Conservation (phyloP, 176 grass and related monocot species). For the Paspalum vaginatum region DNA sequence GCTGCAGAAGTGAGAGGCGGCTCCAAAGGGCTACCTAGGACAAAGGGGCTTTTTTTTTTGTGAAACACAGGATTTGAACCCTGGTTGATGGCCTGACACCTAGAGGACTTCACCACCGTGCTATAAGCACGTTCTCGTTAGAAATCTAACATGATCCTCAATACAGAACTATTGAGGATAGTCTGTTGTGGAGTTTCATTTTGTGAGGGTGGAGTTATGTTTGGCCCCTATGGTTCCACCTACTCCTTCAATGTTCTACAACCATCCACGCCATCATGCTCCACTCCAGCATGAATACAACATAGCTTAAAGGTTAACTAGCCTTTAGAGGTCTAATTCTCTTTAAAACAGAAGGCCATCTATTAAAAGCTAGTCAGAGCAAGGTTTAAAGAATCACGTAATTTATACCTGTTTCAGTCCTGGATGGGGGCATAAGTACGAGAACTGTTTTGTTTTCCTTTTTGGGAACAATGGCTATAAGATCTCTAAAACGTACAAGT, state of each 20-base stretch:
- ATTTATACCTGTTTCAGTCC: not conserved
- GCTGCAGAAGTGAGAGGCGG: too few species aligned
- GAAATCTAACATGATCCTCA: too few species aligned
- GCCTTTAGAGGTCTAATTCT: not conserved
- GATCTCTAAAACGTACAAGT: not conserved
- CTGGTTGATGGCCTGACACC: too few species aligned
- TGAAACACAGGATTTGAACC: too few species aligned
- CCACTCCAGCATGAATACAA: not conserved
- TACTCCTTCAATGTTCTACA: slow-evolving; percentile 11
- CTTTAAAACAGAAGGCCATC: not conserved
- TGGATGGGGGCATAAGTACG: not conserved
- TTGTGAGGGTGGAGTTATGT: not conserved
- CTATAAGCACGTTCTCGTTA: too few species aligned
- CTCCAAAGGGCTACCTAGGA: too few species aligned
- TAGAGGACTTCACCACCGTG: too few species aligned
- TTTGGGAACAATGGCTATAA: too few species aligned
- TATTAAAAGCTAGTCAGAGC: not conserved
- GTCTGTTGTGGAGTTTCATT: not conserved
- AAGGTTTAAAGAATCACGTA: not conserved
- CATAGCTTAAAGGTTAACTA: slow-evolving; percentile 6
- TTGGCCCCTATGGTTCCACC: not conserved
- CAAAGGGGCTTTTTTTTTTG: too few species aligned
- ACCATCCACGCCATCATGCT: slow-evolving; percentile 8
- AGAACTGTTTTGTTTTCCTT: not conserved
- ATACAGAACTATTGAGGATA: not conserved